phyloP scores from a whole-genome alignment of 768 basidiomycete species.

The Kockovaella imperatae region DNA sequence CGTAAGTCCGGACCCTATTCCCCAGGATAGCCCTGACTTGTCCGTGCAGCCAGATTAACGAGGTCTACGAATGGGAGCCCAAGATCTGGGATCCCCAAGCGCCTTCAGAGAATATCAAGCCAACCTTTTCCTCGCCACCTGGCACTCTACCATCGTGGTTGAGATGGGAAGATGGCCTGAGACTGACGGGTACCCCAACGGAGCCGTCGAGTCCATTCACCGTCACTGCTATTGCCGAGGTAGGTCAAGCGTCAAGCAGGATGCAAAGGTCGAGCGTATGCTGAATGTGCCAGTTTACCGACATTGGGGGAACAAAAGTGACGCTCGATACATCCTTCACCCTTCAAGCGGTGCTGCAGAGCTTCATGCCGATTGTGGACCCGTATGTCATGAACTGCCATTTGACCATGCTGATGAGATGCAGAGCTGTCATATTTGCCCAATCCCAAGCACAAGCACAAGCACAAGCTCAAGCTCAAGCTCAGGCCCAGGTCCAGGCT shows the following conservation, averaged over 20 bases:
- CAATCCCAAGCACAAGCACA: slow-evolving; percentile 1
- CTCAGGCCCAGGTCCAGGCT: background rate
- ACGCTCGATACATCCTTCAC: slow-evolving; percentile 15
- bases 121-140: slow-evolving; percentile 68
- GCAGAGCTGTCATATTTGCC: background rate
- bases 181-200: slow-evolving; percentile 70
- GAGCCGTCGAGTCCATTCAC: slow-evolving; percentile 67
- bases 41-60: slow-evolving; percentile 33
- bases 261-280: background rate
- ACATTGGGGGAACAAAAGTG: slow-evolving; percentile 3
- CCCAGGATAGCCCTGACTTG: background rate
- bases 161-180: slow-evolving; percentile 57
- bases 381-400: slow-evolving; percentile 4
- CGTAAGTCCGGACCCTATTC: slow-evolving; percentile 46
- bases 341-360: slow-evolving; percentile 8
- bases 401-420: background rate
- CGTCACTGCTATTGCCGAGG: slow-evolving; percentile 63
- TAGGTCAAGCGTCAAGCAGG: background rate
- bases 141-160: slow-evolving; percentile 70
- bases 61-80: slow-evolving; percentile 82
- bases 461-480: background rate
- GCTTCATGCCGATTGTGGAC: slow-evolving; percentile 3
- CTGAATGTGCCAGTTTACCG: slow-evolving; percentile 10
- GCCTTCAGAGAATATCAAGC: slow-evolving; percentile 67
- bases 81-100: slow-evolving; percentile 96